Conservation (phyloP, 2,329 filamentous ascomycete species). For the Alternaria metachromatica region DNA sequence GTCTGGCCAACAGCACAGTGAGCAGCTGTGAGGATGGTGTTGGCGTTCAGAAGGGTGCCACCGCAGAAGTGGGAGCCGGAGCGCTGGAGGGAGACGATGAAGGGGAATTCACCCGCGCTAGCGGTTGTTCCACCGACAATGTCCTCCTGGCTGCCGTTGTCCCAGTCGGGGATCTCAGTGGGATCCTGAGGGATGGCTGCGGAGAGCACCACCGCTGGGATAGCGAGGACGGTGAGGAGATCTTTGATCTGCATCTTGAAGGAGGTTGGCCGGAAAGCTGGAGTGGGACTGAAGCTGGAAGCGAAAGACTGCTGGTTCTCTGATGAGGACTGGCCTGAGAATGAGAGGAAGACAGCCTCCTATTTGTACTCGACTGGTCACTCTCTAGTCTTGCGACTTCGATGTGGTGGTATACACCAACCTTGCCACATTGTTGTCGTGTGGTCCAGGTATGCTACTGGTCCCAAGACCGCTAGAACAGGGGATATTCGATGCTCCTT, state of each 20-base stretch:
- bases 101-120: conserved; percentile 34
- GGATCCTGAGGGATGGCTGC: conserved; percentile 32
- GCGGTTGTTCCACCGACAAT: conserved; percentile 38
- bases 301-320: neutral
- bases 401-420: neutral
- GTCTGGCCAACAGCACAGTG: conserved; percentile 28
- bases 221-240: conserved; percentile 1
- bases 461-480: neutral
- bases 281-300: neutral
- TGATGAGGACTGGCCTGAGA: neutral
- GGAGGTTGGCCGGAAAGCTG: neutral
- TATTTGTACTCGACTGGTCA: neutral
- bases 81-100: conserved; percentile 33
- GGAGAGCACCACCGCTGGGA: conserved; percentile 29
- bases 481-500: neutral
- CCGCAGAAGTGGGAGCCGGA: conserved; percentile 35
- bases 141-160: conserved; percentile 1
- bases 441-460: neutral
- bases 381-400: neutral
- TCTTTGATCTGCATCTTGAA: conserved; percentile 3
- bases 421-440: neutral
- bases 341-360: neutral
- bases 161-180: conserved; percentile 6
- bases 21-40: conserved; percentile 38
- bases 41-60: conserved; percentile 35